A percentile compares a stretch with the other conserved stretches of the same genome.
These are phyloP conservation scores for Lagenaria siceraria DNA, from an alignment of 306 rosid genomes.

Conservation along the genomic window DNA sequence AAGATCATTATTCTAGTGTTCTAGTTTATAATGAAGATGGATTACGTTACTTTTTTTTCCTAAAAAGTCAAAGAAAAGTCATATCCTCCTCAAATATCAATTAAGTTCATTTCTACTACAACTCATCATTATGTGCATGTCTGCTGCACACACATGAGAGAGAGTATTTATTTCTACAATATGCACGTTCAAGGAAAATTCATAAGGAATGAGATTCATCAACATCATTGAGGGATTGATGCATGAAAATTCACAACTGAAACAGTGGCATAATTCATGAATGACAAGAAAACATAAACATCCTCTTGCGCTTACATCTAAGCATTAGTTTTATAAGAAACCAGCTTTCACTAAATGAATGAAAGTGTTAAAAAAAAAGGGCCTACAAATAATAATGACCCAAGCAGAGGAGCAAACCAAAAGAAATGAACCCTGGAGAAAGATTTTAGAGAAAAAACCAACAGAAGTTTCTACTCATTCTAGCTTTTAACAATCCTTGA, in stretches of 20 bases:
- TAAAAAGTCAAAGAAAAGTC: not conserved
- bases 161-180: not conserved
- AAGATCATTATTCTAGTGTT: not conserved
- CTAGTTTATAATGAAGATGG: not conserved
- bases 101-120: not conserved
- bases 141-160: not conserved
- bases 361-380: not conserved
- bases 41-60: not conserved
- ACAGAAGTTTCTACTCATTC: not conserved
- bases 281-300: not conserved
- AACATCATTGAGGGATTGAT: not conserved
- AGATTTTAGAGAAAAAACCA: not conserved
- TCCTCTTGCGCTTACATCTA: not conserved
- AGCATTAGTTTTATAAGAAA: not conserved
- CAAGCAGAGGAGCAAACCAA: not conserved
- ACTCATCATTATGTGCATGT: not conserved
- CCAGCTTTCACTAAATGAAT: not conserved
- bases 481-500: not conserved
- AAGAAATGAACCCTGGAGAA: not conserved
- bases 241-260: not conserved
- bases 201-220: not conserved
- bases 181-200: not conserved
- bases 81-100: not conserved
- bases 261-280: not conserved
- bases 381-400: not conserved